These are phyloP conservation scores for Venturiaceae sp. DNA, from an alignment of 2,329 filamentous ascomycete genomes.

Conservation along the genomic window DNA sequence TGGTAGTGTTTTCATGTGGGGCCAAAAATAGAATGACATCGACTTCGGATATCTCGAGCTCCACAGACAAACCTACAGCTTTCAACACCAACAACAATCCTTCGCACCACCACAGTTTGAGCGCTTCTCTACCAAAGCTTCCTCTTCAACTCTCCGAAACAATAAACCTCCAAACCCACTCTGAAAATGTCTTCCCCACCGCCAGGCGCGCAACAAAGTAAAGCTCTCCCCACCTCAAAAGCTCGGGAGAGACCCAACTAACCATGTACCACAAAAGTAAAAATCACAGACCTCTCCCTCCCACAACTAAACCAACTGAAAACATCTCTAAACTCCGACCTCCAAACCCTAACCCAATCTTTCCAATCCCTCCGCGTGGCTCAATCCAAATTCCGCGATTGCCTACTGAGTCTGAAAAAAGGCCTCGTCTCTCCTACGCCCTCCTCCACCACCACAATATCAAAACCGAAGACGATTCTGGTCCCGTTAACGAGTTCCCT, in stretches of 20 bases:
- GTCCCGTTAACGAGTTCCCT: conserved; percentile 93
- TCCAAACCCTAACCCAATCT: conserved; percentile 85
- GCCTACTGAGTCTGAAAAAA: conserved; percentile 63
- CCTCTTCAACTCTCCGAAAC: not conserved
- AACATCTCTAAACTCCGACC: conserved; percentile 90
- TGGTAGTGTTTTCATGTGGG: too few relatives aligned
- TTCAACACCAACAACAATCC: too few relatives aligned
- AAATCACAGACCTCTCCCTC: conserved; percentile 67
- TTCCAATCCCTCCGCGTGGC: conserved; percentile 84
- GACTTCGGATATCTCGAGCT: too few relatives aligned
- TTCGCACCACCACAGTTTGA: too few relatives aligned
- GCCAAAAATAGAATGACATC: too few relatives aligned
- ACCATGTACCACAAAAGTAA: conserved; percentile 36
- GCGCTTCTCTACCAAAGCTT: too few relatives aligned
- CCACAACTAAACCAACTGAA: conserved; percentile 87
- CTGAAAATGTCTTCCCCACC: not conserved
- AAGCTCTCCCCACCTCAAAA: not conserved
- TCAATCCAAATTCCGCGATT: conserved; percentile 87
- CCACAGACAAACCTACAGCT: too few relatives aligned
- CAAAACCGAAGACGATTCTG: conserved; percentile 45
- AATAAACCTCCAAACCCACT: not conserved
- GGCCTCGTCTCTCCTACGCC: conserved; percentile 33
- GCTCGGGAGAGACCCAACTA: not conserved
- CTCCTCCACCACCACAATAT: not conserved
- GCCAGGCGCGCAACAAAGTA: not conserved